phyloP scores from a whole-genome alignment of 768 basidiomycete species.

The Rhodotorula babjevae region DNA sequence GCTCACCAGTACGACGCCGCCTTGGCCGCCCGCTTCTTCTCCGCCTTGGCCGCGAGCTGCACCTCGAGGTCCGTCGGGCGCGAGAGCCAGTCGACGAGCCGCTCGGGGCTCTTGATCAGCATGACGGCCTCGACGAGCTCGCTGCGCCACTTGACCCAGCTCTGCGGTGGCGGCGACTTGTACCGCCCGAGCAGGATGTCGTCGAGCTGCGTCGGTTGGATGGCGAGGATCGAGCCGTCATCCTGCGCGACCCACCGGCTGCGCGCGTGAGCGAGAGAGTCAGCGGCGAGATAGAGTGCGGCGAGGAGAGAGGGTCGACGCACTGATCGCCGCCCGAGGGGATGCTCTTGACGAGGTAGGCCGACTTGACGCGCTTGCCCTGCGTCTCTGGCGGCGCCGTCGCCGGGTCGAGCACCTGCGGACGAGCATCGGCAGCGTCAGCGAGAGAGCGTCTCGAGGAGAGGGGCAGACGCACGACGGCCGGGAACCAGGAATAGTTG shows the following conservation, averaged over 20 bases:
- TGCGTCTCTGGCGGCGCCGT: not conserved
- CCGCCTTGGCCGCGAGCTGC: not conserved
- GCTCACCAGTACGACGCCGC: not conserved
- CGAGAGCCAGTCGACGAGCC: not conserved
- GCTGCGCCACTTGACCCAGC: slow-evolving; percentile 6
- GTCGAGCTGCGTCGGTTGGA: not conserved
- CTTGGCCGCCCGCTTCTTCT: slow-evolving; percentile 1
- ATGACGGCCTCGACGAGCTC: slow-evolving; percentile 11
- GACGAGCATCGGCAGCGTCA: not conserved
- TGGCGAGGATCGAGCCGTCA: not conserved
- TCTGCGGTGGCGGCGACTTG: slow-evolving; percentile 1
- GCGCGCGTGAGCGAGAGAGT: not conserved
- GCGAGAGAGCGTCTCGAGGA: not conserved
- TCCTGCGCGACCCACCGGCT: slow-evolving; percentile 13
- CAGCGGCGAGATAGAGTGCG: no score
- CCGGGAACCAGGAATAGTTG: not conserved
- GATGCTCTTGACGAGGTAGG: slow-evolving; percentile 12
- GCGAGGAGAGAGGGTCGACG: not conserved
- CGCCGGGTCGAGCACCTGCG: slow-evolving; percentile 4
- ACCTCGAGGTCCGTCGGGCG: slow-evolving; percentile 1
- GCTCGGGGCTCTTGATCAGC: not conserved
- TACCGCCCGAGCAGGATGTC: slow-evolving; percentile 5
- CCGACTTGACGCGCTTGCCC: slow-evolving; percentile 1
- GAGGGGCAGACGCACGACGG: not conserved
- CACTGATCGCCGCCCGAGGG: slow-evolving; percentile 13